phyloP scores from a whole-genome alignment of 768 basidiomycete species.

The Obba rivulosa region DNA sequence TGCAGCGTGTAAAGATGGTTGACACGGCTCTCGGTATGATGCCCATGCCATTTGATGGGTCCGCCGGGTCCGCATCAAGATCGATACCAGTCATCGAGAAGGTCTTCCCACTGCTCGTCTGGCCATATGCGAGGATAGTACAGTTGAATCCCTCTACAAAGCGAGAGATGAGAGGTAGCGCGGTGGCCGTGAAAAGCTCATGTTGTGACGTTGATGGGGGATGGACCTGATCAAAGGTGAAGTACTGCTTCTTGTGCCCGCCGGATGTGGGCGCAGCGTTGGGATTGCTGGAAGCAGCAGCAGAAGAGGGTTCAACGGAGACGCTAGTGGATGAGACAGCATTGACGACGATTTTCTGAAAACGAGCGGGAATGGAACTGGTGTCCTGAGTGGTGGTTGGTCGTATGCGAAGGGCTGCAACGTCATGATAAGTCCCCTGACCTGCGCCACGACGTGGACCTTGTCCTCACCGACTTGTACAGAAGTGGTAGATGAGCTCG shows the following conservation, averaged over 20 bases:
- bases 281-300: slow-evolving; percentile 44
- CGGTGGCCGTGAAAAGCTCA: slow-evolving; percentile 79
- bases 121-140: slow-evolving; percentile 96
- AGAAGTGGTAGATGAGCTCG: slow-evolving; percentile 66
- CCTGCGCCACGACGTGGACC: background rate
- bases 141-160: slow-evolving; percentile 96
- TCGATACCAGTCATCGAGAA: slow-evolving; percentile 98
- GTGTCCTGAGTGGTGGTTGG: slow-evolving; percentile 83
- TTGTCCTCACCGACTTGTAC: slow-evolving; percentile 87
- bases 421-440: slow-evolving; percentile 15
- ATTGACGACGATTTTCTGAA: slow-evolving; percentile 87
- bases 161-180: slow-evolving; percentile 77
- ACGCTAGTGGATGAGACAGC: slow-evolving; percentile 70
- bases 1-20: slow-evolving; percentile 76
- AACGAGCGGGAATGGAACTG: slow-evolving; percentile 84
- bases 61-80: slow-evolving; percentile 80
- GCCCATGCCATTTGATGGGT: slow-evolving; percentile 81
- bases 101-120: slow-evolving; percentile 95
- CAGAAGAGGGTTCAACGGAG: slow-evolving; percentile 66
- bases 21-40: slow-evolving; percentile 94
- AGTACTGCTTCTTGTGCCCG: slow-evolving; percentile 72
- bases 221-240: slow-evolving; percentile 94
- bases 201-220: slow-evolving; percentile 81
- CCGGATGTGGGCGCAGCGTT: slow-evolving; percentile 36
- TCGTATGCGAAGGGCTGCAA: slow-evolving; percentile 80